A percentile compares a stretch with the other conserved stretches of the same genome.
Evolutionary conservation across 2,329 filamentous ascomycete genomes (phyloP).

Genomic region (Phaeosphaeria sp.): DNA sequence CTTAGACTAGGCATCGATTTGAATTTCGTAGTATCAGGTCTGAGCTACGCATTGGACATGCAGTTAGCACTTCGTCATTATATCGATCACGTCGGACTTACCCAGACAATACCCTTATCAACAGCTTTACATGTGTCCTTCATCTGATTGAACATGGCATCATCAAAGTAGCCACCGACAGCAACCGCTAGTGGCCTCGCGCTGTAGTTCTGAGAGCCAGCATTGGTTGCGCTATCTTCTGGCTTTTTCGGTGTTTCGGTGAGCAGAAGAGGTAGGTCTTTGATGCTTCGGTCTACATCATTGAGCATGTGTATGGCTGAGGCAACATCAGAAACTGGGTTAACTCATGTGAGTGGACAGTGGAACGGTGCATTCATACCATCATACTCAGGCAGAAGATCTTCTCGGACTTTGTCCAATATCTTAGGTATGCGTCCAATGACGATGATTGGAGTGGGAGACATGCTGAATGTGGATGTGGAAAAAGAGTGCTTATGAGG

Average conservation of each 20-base stretch:
- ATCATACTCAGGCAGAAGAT: conserved; percentile 19
- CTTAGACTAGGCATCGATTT: conserved; percentile 5
- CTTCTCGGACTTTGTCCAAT: conserved; percentile 8
- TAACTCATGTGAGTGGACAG: neutral
- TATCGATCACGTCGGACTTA: neutral
- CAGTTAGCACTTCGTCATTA: neutral
- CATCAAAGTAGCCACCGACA: conserved; percentile 12
- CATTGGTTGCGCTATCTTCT: neutral
- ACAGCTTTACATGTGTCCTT: conserved; percentile 7
- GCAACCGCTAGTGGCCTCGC: conserved; percentile 7
- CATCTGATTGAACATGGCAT: conserved; percentile 6
- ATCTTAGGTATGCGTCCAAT: conserved; percentile 16
- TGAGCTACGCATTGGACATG: neutral
- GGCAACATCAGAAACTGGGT: neutral
- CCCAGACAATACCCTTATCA: conserved; percentile 10
- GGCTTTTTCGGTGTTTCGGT: neutral
- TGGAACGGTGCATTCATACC: conserved; percentile 1
- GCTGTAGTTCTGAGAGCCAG: conserved; percentile 15
- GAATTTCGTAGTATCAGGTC: conserved; percentile 2
- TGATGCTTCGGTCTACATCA: conserved; percentile 9
- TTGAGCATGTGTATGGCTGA: conserved; percentile 20
- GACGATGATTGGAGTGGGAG: conserved; percentile 18
- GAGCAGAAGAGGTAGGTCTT: conserved; percentile 16
- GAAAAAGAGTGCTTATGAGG: neutral
- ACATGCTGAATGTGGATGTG: conserved; percentile 4